Base-by-base conservation (phyloP, 495 filamentous ascomycete species). In the Aspergillus haitiensis region DNA sequence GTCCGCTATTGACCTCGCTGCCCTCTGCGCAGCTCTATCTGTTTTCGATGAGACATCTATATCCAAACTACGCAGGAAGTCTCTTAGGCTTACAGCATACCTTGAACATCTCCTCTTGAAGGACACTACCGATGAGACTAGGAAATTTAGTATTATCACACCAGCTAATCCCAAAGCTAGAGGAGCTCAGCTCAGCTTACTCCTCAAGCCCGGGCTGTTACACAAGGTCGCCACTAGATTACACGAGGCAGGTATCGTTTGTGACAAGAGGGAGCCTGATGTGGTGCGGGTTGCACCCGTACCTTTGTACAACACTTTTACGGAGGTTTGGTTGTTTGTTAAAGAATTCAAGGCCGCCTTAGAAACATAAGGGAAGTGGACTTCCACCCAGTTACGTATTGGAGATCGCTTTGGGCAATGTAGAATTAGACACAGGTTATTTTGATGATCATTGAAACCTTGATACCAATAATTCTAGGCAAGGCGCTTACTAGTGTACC, bases 201-300 rank as follows among this genome's bases (percentile, higher is more conserved):
- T 84, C 56, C 84, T 97, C 37, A 71, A 79, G 50, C 78, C 82
- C 10, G 88, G 87, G 0, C 67, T 95, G 53, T 75, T 97, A 62
- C 86, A 90, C 54, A 63, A 70, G 1, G 87, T 96, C 2, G 85
- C 92, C 73, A 70, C 83, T 45, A 78, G 75, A 44, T 70, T 98
- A 50, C 85, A 94, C 66, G 76, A 83, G 40, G 74, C 78, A 1
- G 86, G 86, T 6, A 85, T 96, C 15, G 82, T 98, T 39, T 88
- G 93, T 46, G 94, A 98, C 68, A 92, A 98, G 81, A 78, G 94
- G 55, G 84, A 85, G 69, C 94, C 94, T n/a, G 86, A 93, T 73
- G 94, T 98, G 39, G 83, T 98, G 9, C 81, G 94, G n/a, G 90
- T 96, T 5, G 92, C 93, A n/a, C 94, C 94, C 0, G 84, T 87